Conservation (phyloP, 1,284 basidiomycete species). For the Nidula niveotomentosa region DNA sequence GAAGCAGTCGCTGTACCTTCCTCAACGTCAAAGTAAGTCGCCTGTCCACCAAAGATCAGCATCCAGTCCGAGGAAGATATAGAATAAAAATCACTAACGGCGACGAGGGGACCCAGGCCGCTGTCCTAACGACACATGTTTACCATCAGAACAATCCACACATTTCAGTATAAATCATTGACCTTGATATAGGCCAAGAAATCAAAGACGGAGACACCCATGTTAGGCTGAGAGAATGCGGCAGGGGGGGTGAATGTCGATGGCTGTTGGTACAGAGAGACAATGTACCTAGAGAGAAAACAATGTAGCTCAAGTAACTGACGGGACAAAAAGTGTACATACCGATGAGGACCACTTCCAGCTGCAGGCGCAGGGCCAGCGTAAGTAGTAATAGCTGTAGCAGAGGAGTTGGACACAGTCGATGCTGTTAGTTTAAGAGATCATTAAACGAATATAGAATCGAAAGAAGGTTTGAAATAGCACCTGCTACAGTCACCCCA, state of each 20-base stretch:
- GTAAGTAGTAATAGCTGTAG: slow-evolving; percentile 64
- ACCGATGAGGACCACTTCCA: slow-evolving; percentile 74
- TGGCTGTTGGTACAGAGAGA: slow-evolving; percentile 66
- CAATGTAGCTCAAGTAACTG: background rate
- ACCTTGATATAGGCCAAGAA: slow-evolving; percentile 53
- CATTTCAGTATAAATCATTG: slow-evolving; percentile 9
- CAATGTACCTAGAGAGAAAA: slow-evolving; percentile 52
- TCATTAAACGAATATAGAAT: too few relatives aligned
- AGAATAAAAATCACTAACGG: slow-evolving; percentile 33
- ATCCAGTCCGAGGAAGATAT: slow-evolving; percentile 13
- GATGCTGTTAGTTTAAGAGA: slow-evolving; percentile 21
- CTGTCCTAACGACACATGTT: slow-evolving; percentile 34
- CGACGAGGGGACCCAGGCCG: slow-evolving; percentile 57
- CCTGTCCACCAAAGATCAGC: slow-evolving; percentile 36
- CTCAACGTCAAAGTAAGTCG: slow-evolving; percentile 77
- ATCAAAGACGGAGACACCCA: slow-evolving; percentile 50
- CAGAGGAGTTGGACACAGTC: slow-evolving; percentile 46
- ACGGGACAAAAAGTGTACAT: slow-evolving; percentile 1
- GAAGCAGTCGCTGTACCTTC: slow-evolving; percentile 58
- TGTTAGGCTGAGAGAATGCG: slow-evolving; percentile 49
- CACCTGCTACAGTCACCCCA: slow-evolving; percentile 49
- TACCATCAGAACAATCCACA: background rate
- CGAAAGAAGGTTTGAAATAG: background rate
- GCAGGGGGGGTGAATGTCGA: slow-evolving; percentile 59
- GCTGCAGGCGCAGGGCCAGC: slow-evolving; percentile 70